Conservation (phyloP, 164 flowering plant species). For the grape (Vitis vinifera) region ASM3070453v1 NC_081808.1:3972001-3972500, state of each 20-base stretch:
- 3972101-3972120: not conserved
- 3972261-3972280: not conserved
- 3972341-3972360: slow-evolving; percentile 57
- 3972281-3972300: slow-evolving; percentile 13
- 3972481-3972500: slow-evolving; percentile 71
- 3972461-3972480: not conserved
- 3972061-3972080: slow-evolving; percentile 82
- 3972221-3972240: not conserved
- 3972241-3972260: not conserved
- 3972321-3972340: slow-evolving; percentile 52
- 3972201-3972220: not conserved
- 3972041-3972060: slow-evolving; percentile 77
- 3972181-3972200: not conserved
- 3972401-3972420: slow-evolving; percentile 64
- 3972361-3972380: slow-evolving; percentile 58
- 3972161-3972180: no score
- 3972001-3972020: slow-evolving; percentile 65
- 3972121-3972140: not conserved
- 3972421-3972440: not conserved
- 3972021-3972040: slow-evolving; percentile 65
- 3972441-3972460: not conserved
- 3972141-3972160: not conserved
- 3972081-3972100: slow-evolving; percentile 19
- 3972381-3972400: slow-evolving; percentile 63
- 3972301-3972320: slow-evolving; percentile 73